A percentile compares a stretch with the other conserved stretches of the same genome.
These are phyloP conservation scores for Taphrina wiesneri DNA, from an alignment of 1,139 yeast genomes.

Conservation along the genomic window DNA sequence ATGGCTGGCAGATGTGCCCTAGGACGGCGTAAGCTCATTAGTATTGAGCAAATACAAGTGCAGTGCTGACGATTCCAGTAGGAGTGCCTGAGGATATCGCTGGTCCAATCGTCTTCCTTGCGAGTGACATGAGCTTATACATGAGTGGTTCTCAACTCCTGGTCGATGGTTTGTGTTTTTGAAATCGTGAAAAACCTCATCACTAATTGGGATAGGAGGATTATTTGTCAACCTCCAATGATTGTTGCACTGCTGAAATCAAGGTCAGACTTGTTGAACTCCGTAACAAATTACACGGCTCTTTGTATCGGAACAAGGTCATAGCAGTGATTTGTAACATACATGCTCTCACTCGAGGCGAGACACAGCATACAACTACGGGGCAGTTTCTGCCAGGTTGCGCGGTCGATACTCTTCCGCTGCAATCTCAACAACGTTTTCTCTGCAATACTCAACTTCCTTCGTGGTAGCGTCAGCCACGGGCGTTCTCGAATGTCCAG, in stretches of 20 bases:
- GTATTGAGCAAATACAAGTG: not conserved
- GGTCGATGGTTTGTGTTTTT: slow-evolving; percentile 48
- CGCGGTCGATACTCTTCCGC: slow-evolving; percentile 1
- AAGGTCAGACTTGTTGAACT: too few species aligned
- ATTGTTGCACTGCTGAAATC: too few species aligned
- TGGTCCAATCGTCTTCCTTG: slow-evolving; percentile 53
- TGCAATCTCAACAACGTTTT: not conserved
- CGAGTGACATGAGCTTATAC: slow-evolving; percentile 51
- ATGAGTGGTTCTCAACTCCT: slow-evolving; percentile 52
- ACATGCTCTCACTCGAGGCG: too few species aligned
- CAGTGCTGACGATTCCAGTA: slow-evolving; percentile 37
- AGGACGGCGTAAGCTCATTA: slow-evolving; percentile 44
- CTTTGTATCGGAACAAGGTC: too few species aligned
- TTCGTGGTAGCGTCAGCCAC: not conserved
- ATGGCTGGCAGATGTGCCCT: slow-evolving; percentile 49
- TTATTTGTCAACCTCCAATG: slow-evolving; percentile 52
- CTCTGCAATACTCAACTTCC: not conserved
- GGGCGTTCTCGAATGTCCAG: slow-evolving; percentile 9
- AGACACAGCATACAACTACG: too few species aligned
- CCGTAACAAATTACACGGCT: too few species aligned
- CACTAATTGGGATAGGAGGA: slow-evolving; percentile 42
- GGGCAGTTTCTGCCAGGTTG: not conserved
- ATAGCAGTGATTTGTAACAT: too few species aligned
- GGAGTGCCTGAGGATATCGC: slow-evolving; percentile 53
- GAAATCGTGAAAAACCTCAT: not conserved